phyloP scores from a whole-genome alignment of 129 eudicot genomes.

The Artemisia tridentata region DNA sequence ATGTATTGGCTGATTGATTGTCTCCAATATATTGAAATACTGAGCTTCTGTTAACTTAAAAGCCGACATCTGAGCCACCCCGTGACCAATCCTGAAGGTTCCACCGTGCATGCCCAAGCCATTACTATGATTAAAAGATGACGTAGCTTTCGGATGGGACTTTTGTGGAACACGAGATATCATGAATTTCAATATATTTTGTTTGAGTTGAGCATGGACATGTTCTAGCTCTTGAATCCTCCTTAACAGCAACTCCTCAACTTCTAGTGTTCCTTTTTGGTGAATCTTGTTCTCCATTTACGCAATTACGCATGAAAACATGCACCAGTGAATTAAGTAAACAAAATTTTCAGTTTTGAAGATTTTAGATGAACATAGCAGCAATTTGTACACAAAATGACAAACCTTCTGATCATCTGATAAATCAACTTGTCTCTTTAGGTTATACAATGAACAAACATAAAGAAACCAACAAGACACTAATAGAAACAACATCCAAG shows the following conservation, averaged over 20 bases:
- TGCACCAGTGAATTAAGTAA: too few species aligned
- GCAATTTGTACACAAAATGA: too few species aligned
- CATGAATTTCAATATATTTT: slow-evolving; percentile 55
- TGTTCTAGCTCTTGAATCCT: slow-evolving; percentile 71
- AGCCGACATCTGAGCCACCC: not conserved
- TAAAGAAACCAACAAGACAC: too few species aligned
- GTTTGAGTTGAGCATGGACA: slow-evolving; percentile 62
- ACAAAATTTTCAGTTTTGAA: too few species aligned
- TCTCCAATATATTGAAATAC: slow-evolving; percentile 4
- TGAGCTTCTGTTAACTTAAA: not conserved
- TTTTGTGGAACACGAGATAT: slow-evolving; percentile 40
- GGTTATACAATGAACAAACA: too few species aligned
- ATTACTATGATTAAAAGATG: slow-evolving; percentile 17
- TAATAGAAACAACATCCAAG: too few species aligned
- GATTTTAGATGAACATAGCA: too few species aligned
- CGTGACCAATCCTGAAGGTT: slow-evolving; percentile 24
- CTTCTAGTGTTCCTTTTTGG: not conserved
- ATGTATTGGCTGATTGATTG: not conserved
- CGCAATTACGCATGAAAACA: too few species aligned
- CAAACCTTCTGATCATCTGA: too few species aligned
- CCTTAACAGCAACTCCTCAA: slow-evolving; percentile 55
- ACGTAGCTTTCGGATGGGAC: slow-evolving; percentile 26
- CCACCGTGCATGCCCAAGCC: too few species aligned
- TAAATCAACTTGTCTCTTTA: too few species aligned
- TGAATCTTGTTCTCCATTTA: not conserved